A percentile compares a stretch with the other conserved stretches of the same genome.
Conservation (phyloP, 176 grass and related monocot species). For the Metroxylon sagu region DNA sequence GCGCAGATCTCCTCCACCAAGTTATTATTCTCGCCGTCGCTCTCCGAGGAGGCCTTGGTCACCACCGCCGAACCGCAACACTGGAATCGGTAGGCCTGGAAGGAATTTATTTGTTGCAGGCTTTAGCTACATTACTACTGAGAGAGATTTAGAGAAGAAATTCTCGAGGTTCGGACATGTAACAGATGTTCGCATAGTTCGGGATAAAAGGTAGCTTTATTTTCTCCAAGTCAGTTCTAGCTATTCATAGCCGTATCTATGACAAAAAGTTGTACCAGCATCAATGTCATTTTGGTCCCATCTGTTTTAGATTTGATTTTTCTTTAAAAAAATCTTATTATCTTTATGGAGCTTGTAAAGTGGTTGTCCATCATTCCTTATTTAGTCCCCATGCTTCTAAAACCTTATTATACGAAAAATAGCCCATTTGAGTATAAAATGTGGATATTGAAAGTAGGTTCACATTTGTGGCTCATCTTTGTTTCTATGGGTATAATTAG, state of each 20-base stretch:
- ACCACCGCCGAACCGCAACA: constrained; percentile 68
- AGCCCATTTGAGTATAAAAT: no score
- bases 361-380: no score
- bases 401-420: no score
- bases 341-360: no score
- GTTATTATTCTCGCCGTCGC: constrained; percentile 28
- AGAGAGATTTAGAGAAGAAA: constrained; percentile 84
- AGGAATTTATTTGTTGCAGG: constrained; percentile 83
- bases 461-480: no score
- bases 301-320: no score
- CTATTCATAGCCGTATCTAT: background rate
- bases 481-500: no score
- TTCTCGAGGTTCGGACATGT: constrained; percentile 71
- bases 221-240: constrained; percentile 1
- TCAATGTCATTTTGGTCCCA: no score
- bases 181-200: constrained; percentile 65
- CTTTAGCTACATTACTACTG: constrained; percentile 84
- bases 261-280: no score
- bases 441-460: no score
- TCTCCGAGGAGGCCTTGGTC: constrained; percentile 70
- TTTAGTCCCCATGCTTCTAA: no score
- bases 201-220: constrained; percentile 50
- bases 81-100: constrained; percentile 77
- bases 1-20: constrained; percentile 48
- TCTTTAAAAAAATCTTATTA: no score